Evolutionary conservation across 192 early-diverging fungal genomes (phyloP).

Genomic region (Coemansia sp.): DNA sequence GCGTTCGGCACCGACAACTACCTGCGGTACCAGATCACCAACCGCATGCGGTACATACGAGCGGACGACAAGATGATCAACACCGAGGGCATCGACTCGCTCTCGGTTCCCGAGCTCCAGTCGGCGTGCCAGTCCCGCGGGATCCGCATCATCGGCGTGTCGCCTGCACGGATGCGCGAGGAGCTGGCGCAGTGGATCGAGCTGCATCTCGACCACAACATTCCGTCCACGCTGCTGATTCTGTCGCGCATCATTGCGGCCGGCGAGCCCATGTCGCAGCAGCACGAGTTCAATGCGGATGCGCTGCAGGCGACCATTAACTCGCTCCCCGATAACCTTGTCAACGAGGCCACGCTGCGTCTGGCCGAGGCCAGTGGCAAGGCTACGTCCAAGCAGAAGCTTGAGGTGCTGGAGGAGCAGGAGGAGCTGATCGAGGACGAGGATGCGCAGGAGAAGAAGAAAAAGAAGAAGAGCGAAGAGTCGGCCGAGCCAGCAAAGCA

Average conservation of each 20-base stretch:
- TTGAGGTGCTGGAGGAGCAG: conserved; percentile 92
- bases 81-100: conserved; percentile 82
- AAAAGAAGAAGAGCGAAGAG: conserved; percentile 57
- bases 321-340: conserved; percentile 87
- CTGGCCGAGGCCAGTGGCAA: conserved; percentile 85
- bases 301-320: conserved; percentile 91
- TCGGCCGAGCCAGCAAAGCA: conserved; percentile 57
- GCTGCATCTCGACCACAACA: conserved; percentile 86
- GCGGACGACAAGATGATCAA: conserved; percentile 88
- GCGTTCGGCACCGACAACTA: conserved; percentile 98
- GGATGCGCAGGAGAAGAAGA: conserved; percentile 78
- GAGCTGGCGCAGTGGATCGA: conserved; percentile 95
- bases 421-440: conserved; percentile 97
- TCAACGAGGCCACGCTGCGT: conserved; percentile 83
- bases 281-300: conserved; percentile 72
- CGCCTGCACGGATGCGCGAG: conserved; percentile 82
- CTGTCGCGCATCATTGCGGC: conserved; percentile 84
- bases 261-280: conserved; percentile 74
- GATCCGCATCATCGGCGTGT: conserved; percentile 84
- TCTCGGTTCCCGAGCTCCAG: conserved; percentile 87
- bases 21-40: conserved; percentile 88
- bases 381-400: conserved; percentile 89
- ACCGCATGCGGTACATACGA: conserved; percentile 81
- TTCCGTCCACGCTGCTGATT: conserved; percentile 88
- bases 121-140: conserved; percentile 86